These are phyloP conservation scores for Phaffia tasmanica DNA, from an alignment of 768 basidiomycete genomes.

Conservation along the genomic window DNA sequence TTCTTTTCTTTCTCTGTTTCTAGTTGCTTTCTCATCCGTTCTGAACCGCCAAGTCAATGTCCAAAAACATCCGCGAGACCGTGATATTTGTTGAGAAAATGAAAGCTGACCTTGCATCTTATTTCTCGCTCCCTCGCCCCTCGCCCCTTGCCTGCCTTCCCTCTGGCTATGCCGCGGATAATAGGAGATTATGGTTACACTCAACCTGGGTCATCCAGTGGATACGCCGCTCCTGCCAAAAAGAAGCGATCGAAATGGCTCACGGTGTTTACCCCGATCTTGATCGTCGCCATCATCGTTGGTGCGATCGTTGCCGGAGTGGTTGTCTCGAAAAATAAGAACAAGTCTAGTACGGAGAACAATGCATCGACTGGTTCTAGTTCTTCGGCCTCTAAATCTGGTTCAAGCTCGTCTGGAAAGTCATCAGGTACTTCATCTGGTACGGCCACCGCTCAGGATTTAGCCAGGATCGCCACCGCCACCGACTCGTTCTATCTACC, in stretches of 20 bases:
- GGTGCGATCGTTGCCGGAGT: conserved; percentile 56
- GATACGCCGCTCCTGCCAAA: not conserved
- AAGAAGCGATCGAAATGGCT: conserved; percentile 34
- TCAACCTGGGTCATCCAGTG: not conserved
- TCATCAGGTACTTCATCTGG: conserved; percentile 13
- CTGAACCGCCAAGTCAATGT: not conserved
- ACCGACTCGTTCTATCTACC: conserved; percentile 75
- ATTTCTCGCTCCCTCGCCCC: not conserved
- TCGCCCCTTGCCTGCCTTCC: not conserved
- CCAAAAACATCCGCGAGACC: not conserved
- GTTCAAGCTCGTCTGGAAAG: conserved; percentile 4
- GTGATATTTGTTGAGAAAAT: too few relatives aligned
- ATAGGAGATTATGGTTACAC: not conserved
- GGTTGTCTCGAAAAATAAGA: conserved; percentile 51
- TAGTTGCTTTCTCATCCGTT: not conserved
- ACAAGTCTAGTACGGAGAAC: conserved; percentile 26
- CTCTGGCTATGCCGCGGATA: not conserved
- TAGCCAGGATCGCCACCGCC: conserved; percentile 38
- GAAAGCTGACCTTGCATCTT: not conserved
- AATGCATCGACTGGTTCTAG: not conserved
- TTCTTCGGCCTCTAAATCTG: not conserved
- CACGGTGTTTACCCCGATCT: conserved; percentile 37
- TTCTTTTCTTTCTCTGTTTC: not conserved
- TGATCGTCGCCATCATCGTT: conserved; percentile 36
- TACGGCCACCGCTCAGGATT: conserved; percentile 36